Evolutionary conservation across 2,329 filamentous ascomycete genomes (phyloP).

Genomic region (Domatiomyces catenatus): DNA sequence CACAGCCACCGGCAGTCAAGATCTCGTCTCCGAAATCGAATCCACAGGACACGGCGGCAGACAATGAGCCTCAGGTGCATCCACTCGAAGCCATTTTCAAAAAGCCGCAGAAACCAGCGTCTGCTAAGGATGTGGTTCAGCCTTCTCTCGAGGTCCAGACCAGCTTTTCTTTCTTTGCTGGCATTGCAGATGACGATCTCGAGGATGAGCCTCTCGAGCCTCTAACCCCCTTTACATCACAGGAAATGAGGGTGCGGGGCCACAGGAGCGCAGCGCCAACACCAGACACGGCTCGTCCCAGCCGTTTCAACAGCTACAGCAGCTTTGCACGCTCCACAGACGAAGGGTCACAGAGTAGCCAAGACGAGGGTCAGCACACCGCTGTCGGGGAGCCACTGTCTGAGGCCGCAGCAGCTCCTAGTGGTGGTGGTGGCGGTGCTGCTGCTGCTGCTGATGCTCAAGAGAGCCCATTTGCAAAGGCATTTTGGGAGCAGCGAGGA

Average conservation of each 20-base stretch:
- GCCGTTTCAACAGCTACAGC: constrained; percentile 18
- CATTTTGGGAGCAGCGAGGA: constrained; percentile 42
- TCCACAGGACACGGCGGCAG: constrained; percentile 8
- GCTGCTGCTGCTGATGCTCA: constrained; percentile 6
- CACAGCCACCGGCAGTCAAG: neutral
- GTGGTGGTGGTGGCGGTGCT: no score
- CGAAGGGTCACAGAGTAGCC: constrained; percentile 17
- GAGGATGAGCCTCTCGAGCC: constrained; percentile 33
- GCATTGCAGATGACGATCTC: constrained; percentile 35
- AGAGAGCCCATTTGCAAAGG: constrained; percentile 45
- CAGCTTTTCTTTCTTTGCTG: constrained; percentile 67
- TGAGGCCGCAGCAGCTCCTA: neutral
- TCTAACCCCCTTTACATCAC: constrained; percentile 67
- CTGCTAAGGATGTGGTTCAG: constrained; percentile 24
- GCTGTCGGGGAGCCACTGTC: constrained; percentile 2
- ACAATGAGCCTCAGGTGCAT: constrained; percentile 41
- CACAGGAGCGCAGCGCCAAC: constrained; percentile 85
- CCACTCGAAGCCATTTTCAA: constrained; percentile 91
- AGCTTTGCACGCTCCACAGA: constrained; percentile 9
- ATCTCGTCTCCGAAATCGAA: constrained; percentile 12
- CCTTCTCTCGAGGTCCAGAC: constrained; percentile 30
- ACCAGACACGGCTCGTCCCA: constrained; percentile 74
- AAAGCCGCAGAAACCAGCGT: constrained; percentile 35
- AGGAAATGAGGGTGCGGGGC: constrained; percentile 52
- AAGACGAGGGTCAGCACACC: constrained; percentile 4